A percentile compares a stretch with the other conserved stretches of the same genome.
Conservation (phyloP, 495 filamentous ascomycete genomes). For the Copromyces sp. region DNA sequence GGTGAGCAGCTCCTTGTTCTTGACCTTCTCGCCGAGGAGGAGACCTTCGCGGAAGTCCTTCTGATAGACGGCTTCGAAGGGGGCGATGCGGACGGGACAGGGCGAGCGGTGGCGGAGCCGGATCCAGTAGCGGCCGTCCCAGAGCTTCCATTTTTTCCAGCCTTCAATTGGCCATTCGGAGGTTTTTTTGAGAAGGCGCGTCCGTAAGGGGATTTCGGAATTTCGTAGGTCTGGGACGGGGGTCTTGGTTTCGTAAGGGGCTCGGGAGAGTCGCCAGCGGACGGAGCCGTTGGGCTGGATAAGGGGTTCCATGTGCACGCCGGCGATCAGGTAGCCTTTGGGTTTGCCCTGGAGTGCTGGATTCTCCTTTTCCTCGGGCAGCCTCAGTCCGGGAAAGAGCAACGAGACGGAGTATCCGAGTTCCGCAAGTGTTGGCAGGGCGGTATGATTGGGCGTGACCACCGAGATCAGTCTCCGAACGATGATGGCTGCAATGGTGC, state of each 20-base stretch:
- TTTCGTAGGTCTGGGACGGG: conserved; percentile 7
- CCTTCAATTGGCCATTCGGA: conserved; percentile 2
- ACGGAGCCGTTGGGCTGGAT: conserved; percentile 3
- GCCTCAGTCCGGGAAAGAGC: conserved; percentile 25
- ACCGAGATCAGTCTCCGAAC: conserved; percentile 29
- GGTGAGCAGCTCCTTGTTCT: conserved; percentile 14
- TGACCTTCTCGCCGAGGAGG: conserved; percentile 15
- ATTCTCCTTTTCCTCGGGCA: neutral
- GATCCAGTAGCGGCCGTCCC: conserved; percentile 82
- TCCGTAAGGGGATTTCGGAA: conserved; percentile 7
- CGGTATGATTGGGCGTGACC: conserved; percentile 27
- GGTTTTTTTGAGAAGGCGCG: conserved; percentile 1
- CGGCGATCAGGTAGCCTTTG: conserved; percentile 43
- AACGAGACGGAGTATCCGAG: conserved; percentile 27
- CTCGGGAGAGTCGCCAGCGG: conserved; percentile 33
- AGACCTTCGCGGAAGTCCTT: conserved; percentile 32
- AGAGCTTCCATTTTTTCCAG: conserved; percentile 45
- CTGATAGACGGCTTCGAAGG: conserved; percentile 41
- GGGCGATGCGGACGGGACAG: conserved; percentile 34
- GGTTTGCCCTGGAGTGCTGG: conserved; percentile 10
- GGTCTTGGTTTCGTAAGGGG: conserved; percentile 23
- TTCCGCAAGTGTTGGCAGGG: conserved; percentile 7
- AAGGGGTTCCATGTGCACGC: conserved; percentile 45
- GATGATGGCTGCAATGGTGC: conserved; percentile 29
- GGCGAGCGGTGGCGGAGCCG: conserved; percentile 37